Evolutionary conservation across 108 stramenopile species (phyloP), one percentile per base, ranked within the genome.

Genomic region (Fragilariopsis cylindrus): DNA sequence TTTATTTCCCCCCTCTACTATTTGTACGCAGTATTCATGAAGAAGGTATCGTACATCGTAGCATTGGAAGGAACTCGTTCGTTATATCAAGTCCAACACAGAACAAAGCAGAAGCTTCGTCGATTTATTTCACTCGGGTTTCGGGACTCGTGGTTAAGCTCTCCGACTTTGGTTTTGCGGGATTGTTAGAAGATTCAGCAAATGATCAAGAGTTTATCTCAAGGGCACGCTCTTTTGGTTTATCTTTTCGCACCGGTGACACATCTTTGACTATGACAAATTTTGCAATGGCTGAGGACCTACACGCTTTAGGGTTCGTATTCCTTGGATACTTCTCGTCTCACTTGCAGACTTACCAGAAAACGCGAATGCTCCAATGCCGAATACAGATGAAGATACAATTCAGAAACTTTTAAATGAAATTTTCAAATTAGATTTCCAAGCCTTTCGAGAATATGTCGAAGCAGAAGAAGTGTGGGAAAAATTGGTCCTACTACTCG

Each of bases 251-350:
- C 39, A 70, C 63, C 54, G 82, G 76, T 6, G 80, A 83, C 7
- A 65, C 56, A 7, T 70, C 80, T 3, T 16, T 80, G 5, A 82
- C 60, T 13, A 72, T 71, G 43, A 70, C 67, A 41, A 80, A 84
- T 76, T 94, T 94, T 76, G 88, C 88, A 52, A 84, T 84, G 72
- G 89, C 90, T 9, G 93, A 94, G 76, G 93, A 94, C 78, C 68
- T 94, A 52, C 90, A 94, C 81, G 93, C 93, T 8, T 69, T 91
- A 5, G 93, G 93, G 53, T 92, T 94, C 82, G 93, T 94, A 7
- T 86, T 90, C 57, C 66, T 92, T 5, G 88, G 82, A 4, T 94
- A 65, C 69, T 94, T 15, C 83, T 94, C 30, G 84, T 87, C 3
- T 81, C 87, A 9, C 79, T 94, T 42, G 89, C 89, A 41, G 90